Evolutionary conservation across 768 basidiomycete species (phyloP), one percentile per base, ranked within the genome.

Genomic region (Tulasnella sp.): DNA sequence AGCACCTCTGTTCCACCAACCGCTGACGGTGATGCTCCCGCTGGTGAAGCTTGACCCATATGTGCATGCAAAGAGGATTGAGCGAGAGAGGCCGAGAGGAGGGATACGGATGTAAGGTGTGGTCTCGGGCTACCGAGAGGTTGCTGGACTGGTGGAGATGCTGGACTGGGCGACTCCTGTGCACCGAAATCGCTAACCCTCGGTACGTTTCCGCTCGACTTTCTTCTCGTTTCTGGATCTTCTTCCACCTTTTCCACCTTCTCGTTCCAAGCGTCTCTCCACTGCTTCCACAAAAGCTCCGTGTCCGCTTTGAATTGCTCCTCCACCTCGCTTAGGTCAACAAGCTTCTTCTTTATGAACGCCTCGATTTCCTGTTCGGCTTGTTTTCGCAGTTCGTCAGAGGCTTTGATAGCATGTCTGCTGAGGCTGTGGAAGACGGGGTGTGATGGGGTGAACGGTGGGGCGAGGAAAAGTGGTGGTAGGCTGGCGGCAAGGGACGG

Each of bases 381-480:
- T 16, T 77, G 37, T 42, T 77, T 77, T 35, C 77, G 29, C 18
- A 70, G 42, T 35, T 77, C 77, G 15, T 77, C 77, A 16, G 77
- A 70, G 6, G 77, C 35, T 44, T 51, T 69, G 61, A 72, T 70
- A n/a, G 77, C 77, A 37, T 70, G 44, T 44, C 46, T 69, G 69
- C 77, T 77, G 23, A 77, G 6, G 29, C 37, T 42, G 29, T 70
- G 69, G 69, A 77, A 77, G 35, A 77, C 70, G 13, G 77, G 77
- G 69, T 77, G 77, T 16, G 77, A 69, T 35, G 77, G 70, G 15
- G 77, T 77, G 46, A 77, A 77, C 20, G 77, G 77, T 37, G 77
- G 77, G 23, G 77, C 77, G 35, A 77, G 77, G 51, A 77, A 77
- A 32, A 77, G 51, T 20, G 77, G 77, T 0, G 77, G 77, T n/a